Percentiles rank a stretch among this genome's conserved stretches.
phyloP scores from a whole-genome alignment of 176 grass and related monocot genomes.

The Musa acuminata region DNA sequence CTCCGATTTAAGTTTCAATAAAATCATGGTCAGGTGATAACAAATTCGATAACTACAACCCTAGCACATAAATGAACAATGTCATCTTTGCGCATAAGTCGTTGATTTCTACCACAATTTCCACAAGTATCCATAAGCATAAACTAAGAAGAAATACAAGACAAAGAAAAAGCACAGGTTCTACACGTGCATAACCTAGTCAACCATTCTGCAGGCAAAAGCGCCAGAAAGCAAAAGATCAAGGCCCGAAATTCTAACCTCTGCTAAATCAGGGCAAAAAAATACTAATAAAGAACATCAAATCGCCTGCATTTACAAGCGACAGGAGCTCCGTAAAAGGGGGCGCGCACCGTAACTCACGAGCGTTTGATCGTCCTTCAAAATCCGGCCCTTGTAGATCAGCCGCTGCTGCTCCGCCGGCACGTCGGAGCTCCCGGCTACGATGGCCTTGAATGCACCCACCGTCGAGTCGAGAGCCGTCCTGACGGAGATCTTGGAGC shows the following conservation, averaged over 20 bases:
- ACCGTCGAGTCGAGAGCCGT: not conserved
- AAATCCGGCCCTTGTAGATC: conserved; percentile 19
- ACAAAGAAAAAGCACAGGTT: not conserved
- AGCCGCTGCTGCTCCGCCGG: conserved; percentile 8
- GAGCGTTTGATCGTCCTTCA: conserved; percentile 17
- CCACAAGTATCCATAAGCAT: not conserved
- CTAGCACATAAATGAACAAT: not conserved
- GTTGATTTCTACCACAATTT: not conserved
- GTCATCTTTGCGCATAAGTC: not conserved
- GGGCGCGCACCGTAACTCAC: conserved; percentile 6
- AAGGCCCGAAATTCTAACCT: too few relatives aligned
- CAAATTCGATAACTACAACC: too few relatives aligned
- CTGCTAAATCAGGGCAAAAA: too few relatives aligned
- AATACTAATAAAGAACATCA: too few relatives aligned
- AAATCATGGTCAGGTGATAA: too few relatives aligned
- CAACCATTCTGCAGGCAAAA: not conserved
- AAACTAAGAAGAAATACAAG: not conserved
- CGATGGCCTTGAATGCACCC: not conserved
- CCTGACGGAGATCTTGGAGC: conserved; percentile 20
- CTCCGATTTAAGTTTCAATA: too few relatives aligned
- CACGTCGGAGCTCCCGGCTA: conserved; percentile 5
- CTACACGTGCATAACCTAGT: not conserved
- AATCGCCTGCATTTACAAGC: too few relatives aligned
- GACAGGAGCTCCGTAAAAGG: too few relatives aligned
- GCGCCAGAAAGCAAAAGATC: not conserved